phyloP scores from a whole-genome alignment of 805 yeast genomes.

The Spathaspora boniae region DNA sequence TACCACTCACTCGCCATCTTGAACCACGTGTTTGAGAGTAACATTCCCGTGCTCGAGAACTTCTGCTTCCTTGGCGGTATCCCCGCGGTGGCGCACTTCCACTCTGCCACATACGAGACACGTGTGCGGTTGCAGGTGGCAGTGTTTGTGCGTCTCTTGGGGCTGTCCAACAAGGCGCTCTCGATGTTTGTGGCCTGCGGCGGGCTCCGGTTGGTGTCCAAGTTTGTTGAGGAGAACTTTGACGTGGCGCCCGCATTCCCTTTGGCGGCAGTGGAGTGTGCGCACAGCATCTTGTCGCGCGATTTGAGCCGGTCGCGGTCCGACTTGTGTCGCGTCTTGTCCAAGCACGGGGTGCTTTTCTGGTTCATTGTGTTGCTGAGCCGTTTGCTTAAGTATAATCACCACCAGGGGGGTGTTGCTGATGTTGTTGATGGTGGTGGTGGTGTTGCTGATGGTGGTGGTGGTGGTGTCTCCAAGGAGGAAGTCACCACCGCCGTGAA shows the following conservation, averaged over 20 bases:
- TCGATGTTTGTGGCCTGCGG: slow-evolving; percentile 45
- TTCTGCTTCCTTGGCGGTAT: slow-evolving; percentile 44
- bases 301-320: slow-evolving; percentile 39
- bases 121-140: slow-evolving; percentile 35
- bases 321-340: slow-evolving; percentile 38
- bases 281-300: slow-evolving; percentile 31
- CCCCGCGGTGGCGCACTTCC: slow-evolving; percentile 37
- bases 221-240: slow-evolving; percentile 46
- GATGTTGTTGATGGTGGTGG: too few relatives aligned
- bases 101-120: slow-evolving; percentile 26
- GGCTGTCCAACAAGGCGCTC: slow-evolving; percentile 32
- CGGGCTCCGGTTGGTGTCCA: slow-evolving; percentile 40
- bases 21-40: slow-evolving; percentile 29
- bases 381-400: slow-evolving; percentile 22
- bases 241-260: slow-evolving; percentile 37
- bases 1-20: slow-evolving; percentile 31
- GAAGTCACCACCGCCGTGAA: slow-evolving; percentile 16
- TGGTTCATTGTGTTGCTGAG: slow-evolving; percentile 41
- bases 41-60: slow-evolving; percentile 33
- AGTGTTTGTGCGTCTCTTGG: slow-evolving; percentile 28
- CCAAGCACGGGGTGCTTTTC: slow-evolving; percentile 40
- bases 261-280: slow-evolving; percentile 32
- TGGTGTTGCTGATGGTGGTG: too few relatives aligned
- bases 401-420: too few relatives aligned
- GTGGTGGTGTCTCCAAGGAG: slow-evolving; percentile 5